Evolutionary conservation across 2,329 filamentous ascomycete species (phyloP), one percentile per base, ranked within the genome.

Genomic region (Periconia sp.): DNA sequence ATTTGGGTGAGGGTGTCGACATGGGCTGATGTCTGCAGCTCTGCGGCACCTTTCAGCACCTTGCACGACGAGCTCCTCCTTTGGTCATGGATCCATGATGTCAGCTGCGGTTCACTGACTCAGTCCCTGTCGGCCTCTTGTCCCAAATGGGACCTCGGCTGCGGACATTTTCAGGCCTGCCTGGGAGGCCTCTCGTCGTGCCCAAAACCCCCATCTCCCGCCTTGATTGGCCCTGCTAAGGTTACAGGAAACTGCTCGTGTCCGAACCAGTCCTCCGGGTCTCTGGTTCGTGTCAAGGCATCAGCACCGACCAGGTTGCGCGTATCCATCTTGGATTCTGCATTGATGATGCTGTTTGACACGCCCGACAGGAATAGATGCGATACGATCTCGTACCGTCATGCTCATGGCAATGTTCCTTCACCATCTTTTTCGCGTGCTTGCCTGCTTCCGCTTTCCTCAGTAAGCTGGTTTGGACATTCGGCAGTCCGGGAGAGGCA

Each of bases 11-110:
- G 61, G 64, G 62, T n/a, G 63, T 53, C 53, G 62, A 64, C 69
- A 71, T 72, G 67, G 66, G 68, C 68, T 69, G 69, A 71, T 67
- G 54, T 56, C 59, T 69, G 68, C 68, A 71, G 63, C 62, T 49
- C 47, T 53, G 45, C 47, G 53, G 41, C 53, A 49, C 23, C 23
- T 27, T 27, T 3, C 23, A n/a, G 5, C 23, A 27, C 23, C 3
- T 27, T 27, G 23, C 23, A 27, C 23, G 23, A 27, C 23, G 5
- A 63, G 62, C 56, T 64, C 47, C 52, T 54, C 56, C 30, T 50
- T 52, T 50, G 47, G 52, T 59, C 23, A 27, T 27, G 23, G 23
- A 27, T 59, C 50, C 49, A 70, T 68, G 62, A 70, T 68, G 65
- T 69, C 66, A 70, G 56, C 52, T 51, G 57, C 55, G 54, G 60